phyloP scores from a whole-genome alignment of 208 protist genomes.

The Herpetomonas tarakana region DNA sequence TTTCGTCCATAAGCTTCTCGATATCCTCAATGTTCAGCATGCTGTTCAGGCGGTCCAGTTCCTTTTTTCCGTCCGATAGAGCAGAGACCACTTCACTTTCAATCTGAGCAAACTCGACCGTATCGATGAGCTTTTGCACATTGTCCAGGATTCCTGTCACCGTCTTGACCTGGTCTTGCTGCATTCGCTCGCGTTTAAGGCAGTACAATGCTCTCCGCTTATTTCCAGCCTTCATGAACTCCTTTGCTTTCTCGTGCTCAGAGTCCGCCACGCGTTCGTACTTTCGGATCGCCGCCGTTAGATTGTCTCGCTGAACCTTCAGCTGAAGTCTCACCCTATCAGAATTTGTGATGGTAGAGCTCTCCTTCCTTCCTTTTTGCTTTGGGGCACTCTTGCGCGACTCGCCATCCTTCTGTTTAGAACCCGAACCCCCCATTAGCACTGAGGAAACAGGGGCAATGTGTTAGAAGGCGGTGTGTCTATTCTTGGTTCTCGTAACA shows the following conservation, averaged over 20 bases:
- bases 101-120: conserved; percentile 76
- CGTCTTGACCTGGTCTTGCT: conserved; percentile 48
- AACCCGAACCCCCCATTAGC: conserved; percentile 7
- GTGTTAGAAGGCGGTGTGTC: not conserved
- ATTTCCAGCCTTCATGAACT: conserved; percentile 64
- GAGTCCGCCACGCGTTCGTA: conserved; percentile 51
- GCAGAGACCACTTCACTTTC: conserved; percentile 66
- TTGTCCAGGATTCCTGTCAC: conserved; percentile 78
- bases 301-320: conserved; percentile 79
- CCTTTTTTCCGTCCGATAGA: conserved; percentile 65
- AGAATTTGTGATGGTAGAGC: conserved; percentile 40
- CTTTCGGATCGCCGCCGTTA: conserved; percentile 55
- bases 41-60: conserved; percentile 73
- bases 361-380: no score
- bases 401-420: conserved; percentile 5
- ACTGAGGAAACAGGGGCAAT: not conserved
- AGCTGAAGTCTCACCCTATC: conserved; percentile 77
- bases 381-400: not conserved
- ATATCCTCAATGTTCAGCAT: conserved; percentile 87
- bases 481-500: no score
- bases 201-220: conserved; percentile 77
- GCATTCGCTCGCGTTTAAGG: conserved; percentile 65
- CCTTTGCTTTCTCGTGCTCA: conserved; percentile 62
- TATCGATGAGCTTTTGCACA: conserved; percentile 69
- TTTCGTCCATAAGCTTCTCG: conserved; percentile 70